Percentiles rank a stretch among this genome's conserved stretches.
These are phyloP conservation scores for Yamadazyma triangularis DNA, from an alignment of 1,139 yeast genomes.

Conservation along the genomic window DNA sequence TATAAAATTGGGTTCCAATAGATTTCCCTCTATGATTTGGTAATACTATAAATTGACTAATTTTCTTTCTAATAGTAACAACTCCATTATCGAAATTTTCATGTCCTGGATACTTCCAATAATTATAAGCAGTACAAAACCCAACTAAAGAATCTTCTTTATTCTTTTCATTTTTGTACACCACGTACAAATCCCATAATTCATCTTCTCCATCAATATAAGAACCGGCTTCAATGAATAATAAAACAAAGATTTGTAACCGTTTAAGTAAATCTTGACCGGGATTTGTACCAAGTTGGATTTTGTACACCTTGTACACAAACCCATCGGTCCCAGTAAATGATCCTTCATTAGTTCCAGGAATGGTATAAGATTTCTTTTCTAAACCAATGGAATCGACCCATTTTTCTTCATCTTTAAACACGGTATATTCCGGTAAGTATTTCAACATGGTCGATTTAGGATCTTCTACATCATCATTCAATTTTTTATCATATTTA, in stretches of 20 bases:
- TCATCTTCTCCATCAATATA: slow-evolving; percentile 74
- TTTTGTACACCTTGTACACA: slow-evolving; percentile 31
- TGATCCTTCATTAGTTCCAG: slow-evolving; percentile 39
- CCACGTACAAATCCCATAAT: slow-evolving; percentile 62
- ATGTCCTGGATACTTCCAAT: slow-evolving; percentile 69
- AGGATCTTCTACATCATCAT: slow-evolving; percentile 50
- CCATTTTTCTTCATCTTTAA: slow-evolving; percentile 68
- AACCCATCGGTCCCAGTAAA: too few species aligned
- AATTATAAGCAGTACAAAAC: slow-evolving; percentile 77
- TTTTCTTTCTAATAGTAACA: slow-evolving; percentile 58
- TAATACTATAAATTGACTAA: slow-evolving; percentile 80
- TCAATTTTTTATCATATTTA: slow-evolving; percentile 49
- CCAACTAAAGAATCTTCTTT: slow-evolving; percentile 55
- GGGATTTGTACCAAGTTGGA: slow-evolving; percentile 33
- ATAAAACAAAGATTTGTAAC: slow-evolving; percentile 71
- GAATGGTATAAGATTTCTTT: slow-evolving; percentile 37
- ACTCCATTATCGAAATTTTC: slow-evolving; percentile 48
- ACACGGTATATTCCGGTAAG: slow-evolving; percentile 58
- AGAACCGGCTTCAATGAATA: slow-evolving; percentile 93
- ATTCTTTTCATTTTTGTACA: slow-evolving; percentile 38
- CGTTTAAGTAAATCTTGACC: slow-evolving; percentile 61
- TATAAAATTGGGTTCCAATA: slow-evolving; percentile 67
- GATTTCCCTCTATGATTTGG: slow-evolving; percentile 76
- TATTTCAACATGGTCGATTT: slow-evolving; percentile 47
- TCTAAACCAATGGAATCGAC: slow-evolving; percentile 50